Evolutionary conservation across 345 rosid species (phyloP).

Genomic region (Boechera divaricarpa): DNA sequence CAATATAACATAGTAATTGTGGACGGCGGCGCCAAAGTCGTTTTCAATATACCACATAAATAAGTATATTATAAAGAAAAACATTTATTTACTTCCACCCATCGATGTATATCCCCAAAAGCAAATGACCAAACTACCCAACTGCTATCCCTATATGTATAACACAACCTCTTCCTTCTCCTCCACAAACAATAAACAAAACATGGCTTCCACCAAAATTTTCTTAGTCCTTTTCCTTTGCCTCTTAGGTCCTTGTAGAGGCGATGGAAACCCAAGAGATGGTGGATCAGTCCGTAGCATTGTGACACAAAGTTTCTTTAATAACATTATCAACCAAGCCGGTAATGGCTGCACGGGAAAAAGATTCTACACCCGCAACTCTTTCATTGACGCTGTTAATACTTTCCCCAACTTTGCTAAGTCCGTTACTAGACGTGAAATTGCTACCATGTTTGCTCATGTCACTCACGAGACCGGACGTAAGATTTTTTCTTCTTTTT

Average conservation of each 20-base stretch:
- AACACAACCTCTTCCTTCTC: not conserved
- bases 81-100: too few species aligned
- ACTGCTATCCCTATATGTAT: not conserved
- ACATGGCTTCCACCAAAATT: not conserved
- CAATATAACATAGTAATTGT: too few species aligned
- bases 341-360: conserved; percentile 44
- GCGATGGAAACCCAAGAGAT: conserved; percentile 1
- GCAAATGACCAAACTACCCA: conserved; percentile 19
- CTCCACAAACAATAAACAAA: not conserved
- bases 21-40: too few species aligned
- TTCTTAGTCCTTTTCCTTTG: not conserved
- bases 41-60: too few species aligned
- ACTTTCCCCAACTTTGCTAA: conserved; percentile 15
- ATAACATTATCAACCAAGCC: conserved; percentile 45
- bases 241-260: conserved; percentile 38
- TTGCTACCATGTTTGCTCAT: conserved; percentile 52
- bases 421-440: conserved; percentile 41
- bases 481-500: conserved; percentile 20
- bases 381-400: conserved; percentile 35
- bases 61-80: too few species aligned
- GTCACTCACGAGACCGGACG: conserved; percentile 38
- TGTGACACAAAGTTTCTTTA: conserved; percentile 49
- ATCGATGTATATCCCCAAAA: not conserved
- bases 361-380: conserved; percentile 45
- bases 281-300: conserved; percentile 39